Evolutionary conservation across 1,139 yeast species (phyloP).

Genomic region (Scheffersomyces segobiensis): DNA sequence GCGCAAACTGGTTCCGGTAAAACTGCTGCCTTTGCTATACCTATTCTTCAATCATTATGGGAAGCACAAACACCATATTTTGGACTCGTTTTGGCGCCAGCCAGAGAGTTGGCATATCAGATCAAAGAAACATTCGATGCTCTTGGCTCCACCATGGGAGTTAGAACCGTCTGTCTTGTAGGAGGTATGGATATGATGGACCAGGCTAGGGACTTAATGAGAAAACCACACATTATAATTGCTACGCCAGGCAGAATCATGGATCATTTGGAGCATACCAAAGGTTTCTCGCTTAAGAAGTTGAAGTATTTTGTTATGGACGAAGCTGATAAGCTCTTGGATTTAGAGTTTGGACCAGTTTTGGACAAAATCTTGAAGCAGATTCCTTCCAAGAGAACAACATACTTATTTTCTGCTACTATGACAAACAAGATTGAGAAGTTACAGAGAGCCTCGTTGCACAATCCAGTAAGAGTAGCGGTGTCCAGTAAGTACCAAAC

Average conservation of each 20-base stretch:
- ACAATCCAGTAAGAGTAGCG: conserved; percentile 87
- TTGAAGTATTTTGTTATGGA: conserved; percentile 89
- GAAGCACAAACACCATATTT: conserved; percentile 84
- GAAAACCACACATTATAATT: conserved; percentile 90
- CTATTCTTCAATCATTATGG: conserved; percentile 89
- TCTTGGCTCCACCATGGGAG: conserved; percentile 86
- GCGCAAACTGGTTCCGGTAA: conserved; percentile 88
- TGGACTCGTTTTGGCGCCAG: conserved; percentile 91
- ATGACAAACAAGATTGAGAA: conserved; percentile 95
- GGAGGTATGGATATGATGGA: conserved; percentile 99
- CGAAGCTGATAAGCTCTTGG: conserved; percentile 94
- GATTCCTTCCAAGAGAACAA: conserved; percentile 83
- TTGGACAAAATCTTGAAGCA: conserved; percentile 81
- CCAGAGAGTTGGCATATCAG: conserved; percentile 95
- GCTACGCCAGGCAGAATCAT: conserved; percentile 96
- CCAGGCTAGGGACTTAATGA: conserved; percentile 89
- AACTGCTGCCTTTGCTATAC: conserved; percentile 86
- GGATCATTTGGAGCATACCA: conserved; percentile 94
- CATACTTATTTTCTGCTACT: conserved; percentile 92
- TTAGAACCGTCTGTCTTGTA: conserved; percentile 81
- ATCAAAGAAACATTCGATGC: conserved; percentile 96
- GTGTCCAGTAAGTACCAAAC: conserved; percentile 89
- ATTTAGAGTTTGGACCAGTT: conserved; percentile 96
- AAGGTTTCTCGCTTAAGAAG: conserved; percentile 82
- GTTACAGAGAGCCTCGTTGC: conserved; percentile 87